Evolutionary conservation across 108 stramenopile genomes (phyloP).

Genomic region (Cyclotella choctawhatcheeana): DNA sequence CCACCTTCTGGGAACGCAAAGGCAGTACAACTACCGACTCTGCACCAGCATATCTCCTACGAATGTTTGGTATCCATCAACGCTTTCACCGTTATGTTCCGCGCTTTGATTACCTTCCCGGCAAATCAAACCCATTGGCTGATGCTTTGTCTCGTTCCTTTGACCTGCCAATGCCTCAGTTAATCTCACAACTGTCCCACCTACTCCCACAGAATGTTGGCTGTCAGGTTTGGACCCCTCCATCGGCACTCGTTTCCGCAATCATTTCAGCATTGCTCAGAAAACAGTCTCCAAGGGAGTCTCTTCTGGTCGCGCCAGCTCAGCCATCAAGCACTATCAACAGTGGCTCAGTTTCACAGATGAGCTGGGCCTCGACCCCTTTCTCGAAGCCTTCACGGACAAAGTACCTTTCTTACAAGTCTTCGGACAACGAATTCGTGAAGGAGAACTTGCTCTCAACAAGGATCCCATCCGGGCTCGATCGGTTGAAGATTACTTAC

Average conservation of each 20-base stretch:
- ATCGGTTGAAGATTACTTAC: constrained; percentile 53
- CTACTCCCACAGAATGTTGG: constrained; percentile 29
- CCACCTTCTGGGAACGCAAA: constrained; percentile 27
- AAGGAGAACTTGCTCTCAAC: constrained; percentile 19
- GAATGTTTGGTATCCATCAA: constrained; percentile 47
- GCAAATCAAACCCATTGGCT: constrained; percentile 26
- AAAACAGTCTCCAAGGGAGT: constrained; percentile 30
- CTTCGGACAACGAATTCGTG: constrained; percentile 29
- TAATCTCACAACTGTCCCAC: constrained; percentile 29
- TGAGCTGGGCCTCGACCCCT: constrained; percentile 24
- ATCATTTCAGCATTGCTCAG: constrained; percentile 26
- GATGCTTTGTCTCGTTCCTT: constrained; percentile 44
- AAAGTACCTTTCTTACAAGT: constrained; percentile 40
- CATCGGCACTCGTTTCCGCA: constrained; percentile 27
- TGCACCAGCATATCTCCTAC: constrained; percentile 54
- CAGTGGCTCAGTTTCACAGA: constrained; percentile 21
- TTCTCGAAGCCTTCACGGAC: constrained; percentile 37
- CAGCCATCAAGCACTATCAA: constrained; percentile 16
- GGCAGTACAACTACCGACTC: constrained; percentile 28
- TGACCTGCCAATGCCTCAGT: constrained; percentile 47
- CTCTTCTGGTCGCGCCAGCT: constrained; percentile 27
- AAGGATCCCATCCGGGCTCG: constrained; percentile 15
- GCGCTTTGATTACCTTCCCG: constrained; percentile 29
- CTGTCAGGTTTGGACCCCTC: constrained; percentile 15
- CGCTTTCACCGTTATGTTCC: constrained; percentile 27